Percentiles rank a stretch among this genome's conserved stretches.
Evolutionary conservation across 2,329 filamentous ascomycete genomes (phyloP).

Genomic region (Neofusicoccum laricinum): DNA sequence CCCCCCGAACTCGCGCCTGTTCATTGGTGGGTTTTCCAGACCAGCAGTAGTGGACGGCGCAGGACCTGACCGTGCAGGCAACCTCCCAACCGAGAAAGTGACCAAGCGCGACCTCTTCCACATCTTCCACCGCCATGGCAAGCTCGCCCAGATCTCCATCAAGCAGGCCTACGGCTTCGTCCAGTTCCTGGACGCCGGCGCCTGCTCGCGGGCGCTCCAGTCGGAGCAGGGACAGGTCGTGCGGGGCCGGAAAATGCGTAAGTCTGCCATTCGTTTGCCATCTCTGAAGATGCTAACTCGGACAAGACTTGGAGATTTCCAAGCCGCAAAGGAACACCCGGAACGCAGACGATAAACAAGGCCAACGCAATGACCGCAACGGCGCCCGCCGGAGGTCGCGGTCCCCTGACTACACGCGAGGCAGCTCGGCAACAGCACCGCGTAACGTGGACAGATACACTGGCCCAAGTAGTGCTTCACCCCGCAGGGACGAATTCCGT

Average conservation of each 20-base stretch:
- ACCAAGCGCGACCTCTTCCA: constrained; percentile 93
- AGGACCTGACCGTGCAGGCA: constrained; percentile 55
- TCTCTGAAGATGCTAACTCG: constrained; percentile 27
- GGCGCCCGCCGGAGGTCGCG: constrained; percentile 54
- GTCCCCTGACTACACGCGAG: constrained; percentile 60
- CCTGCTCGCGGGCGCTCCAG: constrained; percentile 72
- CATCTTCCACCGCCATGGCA: constrained; percentile 80
- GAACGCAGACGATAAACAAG: constrained; percentile 41
- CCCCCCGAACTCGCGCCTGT: constrained; percentile 71
- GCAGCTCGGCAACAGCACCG: constrained; percentile 37
- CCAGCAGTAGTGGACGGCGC: constrained; percentile 6
- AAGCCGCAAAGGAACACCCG: constrained; percentile 79
- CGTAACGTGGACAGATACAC: constrained; percentile 44
- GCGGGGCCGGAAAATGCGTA: constrained; percentile 89
- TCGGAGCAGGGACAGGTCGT: constrained; percentile 77
- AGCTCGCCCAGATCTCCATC: constrained; percentile 89
- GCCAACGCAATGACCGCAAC: constrained; percentile 34
- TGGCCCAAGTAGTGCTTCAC: constrained; percentile 30
- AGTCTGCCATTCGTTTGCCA: constrained; percentile 43
- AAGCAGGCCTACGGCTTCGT: constrained; percentile 98
- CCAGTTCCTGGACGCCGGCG: constrained; percentile 76
- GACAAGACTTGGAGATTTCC: constrained; percentile 79
- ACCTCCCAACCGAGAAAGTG: constrained; percentile 87
- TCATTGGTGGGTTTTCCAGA: constrained; percentile 62
- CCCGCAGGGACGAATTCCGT: constrained; percentile 47